A percentile compares a stretch with the other conserved stretches of the same genome.
Evolutionary conservation across 2,329 filamentous ascomycete species (phyloP).

Genomic region (Hirsutella minnesotensis): DNA sequence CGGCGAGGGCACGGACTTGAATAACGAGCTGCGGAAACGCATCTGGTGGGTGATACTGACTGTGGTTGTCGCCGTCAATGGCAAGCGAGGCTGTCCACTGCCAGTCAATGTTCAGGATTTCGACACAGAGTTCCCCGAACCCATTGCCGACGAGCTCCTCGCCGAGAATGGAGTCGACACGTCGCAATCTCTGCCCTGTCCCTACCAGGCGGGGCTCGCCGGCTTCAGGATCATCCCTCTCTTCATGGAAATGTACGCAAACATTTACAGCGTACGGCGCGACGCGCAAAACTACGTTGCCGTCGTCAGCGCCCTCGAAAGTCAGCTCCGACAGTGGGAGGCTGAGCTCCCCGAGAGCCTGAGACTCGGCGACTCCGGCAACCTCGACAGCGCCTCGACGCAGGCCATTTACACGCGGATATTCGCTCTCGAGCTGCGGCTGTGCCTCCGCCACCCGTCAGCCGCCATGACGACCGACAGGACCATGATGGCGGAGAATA

Average conservation of each 20-base stretch:
- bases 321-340: constrained; percentile 50
- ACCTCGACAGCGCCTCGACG: constrained; percentile 31
- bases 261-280: constrained; percentile 59
- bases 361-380: constrained; percentile 28
- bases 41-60: constrained; percentile 64
- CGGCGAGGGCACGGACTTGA: constrained; percentile 38
- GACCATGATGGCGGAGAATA: constrained; percentile 47
- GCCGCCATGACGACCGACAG: constrained; percentile 43
- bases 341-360: constrained; percentile 52
- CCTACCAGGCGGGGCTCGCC: constrained; percentile 54
- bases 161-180: constrained; percentile 51
- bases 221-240: constrained; percentile 54
- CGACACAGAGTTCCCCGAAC: constrained; percentile 64
- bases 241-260: constrained; percentile 62
- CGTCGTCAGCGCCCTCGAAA: constrained; percentile 53
- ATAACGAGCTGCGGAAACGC: constrained; percentile 65
- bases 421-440: constrained; percentile 43
- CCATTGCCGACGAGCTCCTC: constrained; percentile 59
- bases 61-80: constrained; percentile 56
- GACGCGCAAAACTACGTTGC: constrained; percentile 51
- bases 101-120: constrained; percentile 62
- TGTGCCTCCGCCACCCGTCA: constrained; percentile 51
- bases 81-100: constrained; percentile 68
- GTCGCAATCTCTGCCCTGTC: constrained; percentile 45
- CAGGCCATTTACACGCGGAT: constrained; percentile 42